Evolutionary conservation across 2,329 filamentous ascomycete species (phyloP).

Genomic region (Cladosporium sp.): DNA sequence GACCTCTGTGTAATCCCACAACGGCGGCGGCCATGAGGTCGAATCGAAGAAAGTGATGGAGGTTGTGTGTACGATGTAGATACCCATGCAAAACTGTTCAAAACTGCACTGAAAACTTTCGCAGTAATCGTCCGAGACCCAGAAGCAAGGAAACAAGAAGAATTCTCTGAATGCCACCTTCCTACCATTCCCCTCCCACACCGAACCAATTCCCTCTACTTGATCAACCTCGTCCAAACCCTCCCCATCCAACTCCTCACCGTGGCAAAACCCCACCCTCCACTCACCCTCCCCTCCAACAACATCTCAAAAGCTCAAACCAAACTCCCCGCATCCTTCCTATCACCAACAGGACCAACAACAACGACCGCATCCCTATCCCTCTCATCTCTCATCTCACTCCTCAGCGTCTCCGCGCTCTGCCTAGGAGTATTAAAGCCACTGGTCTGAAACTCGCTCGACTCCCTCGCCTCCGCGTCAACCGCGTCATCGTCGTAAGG

Average conservation of each 20-base stretch:
- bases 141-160: too few relatives aligned
- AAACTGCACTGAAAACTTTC: background rate
- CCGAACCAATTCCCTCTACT: background rate
- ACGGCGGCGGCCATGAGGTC: background rate
- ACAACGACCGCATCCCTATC: background rate
- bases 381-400: background rate
- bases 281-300: background rate
- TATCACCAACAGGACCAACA: background rate
- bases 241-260: background rate
- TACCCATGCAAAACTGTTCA: constrained; percentile 4
- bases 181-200: too few relatives aligned
- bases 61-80: constrained; percentile 2
- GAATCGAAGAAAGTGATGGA: background rate
- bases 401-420: constrained; percentile 5
- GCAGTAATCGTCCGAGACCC: too few relatives aligned
- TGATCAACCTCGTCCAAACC: background rate
- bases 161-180: too few relatives aligned
- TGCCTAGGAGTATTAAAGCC: constrained; percentile 10
- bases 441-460: constrained; percentile 9
- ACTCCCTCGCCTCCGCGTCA: background rate
- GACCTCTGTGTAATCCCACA: background rate
- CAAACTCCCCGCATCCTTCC: background rate
- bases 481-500: background rate
- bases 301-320: background rate
- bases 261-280: background rate